Evolutionary conservation across 164 flowering plant genomes (phyloP).

Genomic region (Vitis riparia): DNA sequence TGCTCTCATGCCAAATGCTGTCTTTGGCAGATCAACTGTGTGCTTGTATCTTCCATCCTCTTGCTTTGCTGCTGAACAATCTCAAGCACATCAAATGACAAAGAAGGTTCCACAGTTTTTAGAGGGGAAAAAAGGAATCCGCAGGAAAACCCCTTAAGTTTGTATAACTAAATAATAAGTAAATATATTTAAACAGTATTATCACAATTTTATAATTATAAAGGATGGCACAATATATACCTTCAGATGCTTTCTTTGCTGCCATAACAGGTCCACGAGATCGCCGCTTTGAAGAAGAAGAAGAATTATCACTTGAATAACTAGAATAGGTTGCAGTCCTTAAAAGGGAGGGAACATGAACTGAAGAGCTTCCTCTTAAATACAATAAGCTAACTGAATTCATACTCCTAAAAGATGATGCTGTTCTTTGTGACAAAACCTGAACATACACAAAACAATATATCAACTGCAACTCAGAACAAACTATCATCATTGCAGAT

Average conservation of each 20-base stretch:
- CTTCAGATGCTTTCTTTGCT: conserved; percentile 74
- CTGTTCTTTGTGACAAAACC: conserved; percentile 57
- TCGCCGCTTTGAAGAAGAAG: conserved; percentile 57
- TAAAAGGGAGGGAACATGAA: conserved; percentile 29
- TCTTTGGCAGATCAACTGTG: conserved; percentile 92
- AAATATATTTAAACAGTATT: not conserved
- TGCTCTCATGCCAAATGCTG: conserved; percentile 89
- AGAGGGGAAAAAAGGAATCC: not conserved
- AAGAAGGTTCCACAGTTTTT: not conserved
- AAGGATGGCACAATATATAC: conserved; percentile 24
- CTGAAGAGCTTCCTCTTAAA: conserved; percentile 38
- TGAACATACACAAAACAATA: conserved; percentile 25
- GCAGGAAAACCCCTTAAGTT: not conserved
- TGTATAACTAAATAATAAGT: not conserved
- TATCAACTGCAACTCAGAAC: not conserved
- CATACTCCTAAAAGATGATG: conserved; percentile 44
- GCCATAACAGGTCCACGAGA: conserved; percentile 89
- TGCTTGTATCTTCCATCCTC: conserved; percentile 90
- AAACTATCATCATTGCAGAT: not conserved
- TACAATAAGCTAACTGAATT: conserved; percentile 29
- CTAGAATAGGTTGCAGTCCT: conserved; percentile 30
- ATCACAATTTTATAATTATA: not conserved
- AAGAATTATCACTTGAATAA: conserved; percentile 29
- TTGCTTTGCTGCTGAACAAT: conserved; percentile 62
- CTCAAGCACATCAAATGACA: conserved; percentile 17